Percentiles rank a stretch among this genome's conserved stretches.
Evolutionary conservation across 2,329 filamentous ascomycete species (phyloP).

Genomic region (Cephalotrichum gorgonifer): DNA sequence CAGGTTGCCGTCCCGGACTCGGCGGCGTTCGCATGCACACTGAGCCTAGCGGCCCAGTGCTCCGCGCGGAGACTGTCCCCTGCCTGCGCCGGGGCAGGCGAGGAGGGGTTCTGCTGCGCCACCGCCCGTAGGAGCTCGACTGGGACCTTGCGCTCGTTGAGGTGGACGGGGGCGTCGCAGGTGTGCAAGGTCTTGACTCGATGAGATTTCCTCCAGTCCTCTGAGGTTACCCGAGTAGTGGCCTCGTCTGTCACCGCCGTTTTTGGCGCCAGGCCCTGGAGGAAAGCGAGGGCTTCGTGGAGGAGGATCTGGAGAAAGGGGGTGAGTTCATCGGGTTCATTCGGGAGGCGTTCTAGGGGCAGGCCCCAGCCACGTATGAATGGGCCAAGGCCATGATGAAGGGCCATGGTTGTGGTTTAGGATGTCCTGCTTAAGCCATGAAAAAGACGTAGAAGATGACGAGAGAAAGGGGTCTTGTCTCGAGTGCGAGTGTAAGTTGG

Average conservation of each 20-base stretch:
- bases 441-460: too few species aligned
- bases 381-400: conserved; percentile 25
- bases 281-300: conserved; percentile 48
- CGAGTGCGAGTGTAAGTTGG: too few species aligned
- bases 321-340: conserved; percentile 30
- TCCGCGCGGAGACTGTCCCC: conserved; percentile 25
- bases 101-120: conserved; percentile 16
- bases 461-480: too few species aligned
- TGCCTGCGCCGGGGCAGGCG: conserved; percentile 10
- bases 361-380: conserved; percentile 45
- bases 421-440: too few species aligned
- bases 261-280: conserved; percentile 25
- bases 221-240: neutral
- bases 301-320: conserved; percentile 43
- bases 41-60: conserved; percentile 55
- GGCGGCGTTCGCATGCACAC: conserved; percentile 45
- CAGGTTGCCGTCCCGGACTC: conserved; percentile 46
- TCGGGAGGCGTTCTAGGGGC: conserved; percentile 35
- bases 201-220: neutral
- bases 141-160: conserved; percentile 40
- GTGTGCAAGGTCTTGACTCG: conserved; percentile 25
- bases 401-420: neutral
- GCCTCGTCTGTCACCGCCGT: neutral
- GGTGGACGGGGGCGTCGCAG: conserved; percentile 39
- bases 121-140: conserved; percentile 21